phyloP scores from a whole-genome alignment of 139 green algal species.

The Spirogloea muscicola region DNA sequence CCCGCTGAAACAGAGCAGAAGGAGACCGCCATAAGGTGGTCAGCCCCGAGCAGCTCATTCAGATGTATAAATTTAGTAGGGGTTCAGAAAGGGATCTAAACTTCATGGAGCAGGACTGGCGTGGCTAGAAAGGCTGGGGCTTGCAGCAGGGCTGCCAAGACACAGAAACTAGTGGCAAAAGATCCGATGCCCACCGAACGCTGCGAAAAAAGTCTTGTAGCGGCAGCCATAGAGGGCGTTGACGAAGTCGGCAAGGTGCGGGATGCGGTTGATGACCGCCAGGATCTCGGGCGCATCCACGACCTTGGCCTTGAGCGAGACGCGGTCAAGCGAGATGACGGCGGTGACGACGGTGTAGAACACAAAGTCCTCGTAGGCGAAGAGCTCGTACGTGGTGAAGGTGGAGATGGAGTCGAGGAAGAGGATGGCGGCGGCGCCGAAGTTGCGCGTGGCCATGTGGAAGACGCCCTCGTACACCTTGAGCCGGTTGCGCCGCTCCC shows the following conservation, averaged over 20 bases:
- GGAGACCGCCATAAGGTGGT: too few relatives aligned
- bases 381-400: conserved; percentile 94
- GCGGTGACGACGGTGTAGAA: conserved; percentile 85
- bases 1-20: conserved; percentile 21
- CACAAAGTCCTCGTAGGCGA: conserved; percentile 80
- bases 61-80: too few relatives aligned
- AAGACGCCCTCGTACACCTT: conserved; percentile 97
- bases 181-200: conserved; percentile 38
- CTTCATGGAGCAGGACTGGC: too few relatives aligned
- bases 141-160: too few relatives aligned
- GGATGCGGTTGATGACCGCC: conserved; percentile 79
- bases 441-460: conserved; percentile 76
- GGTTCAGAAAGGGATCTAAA: too few relatives aligned
- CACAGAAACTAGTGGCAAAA: too few relatives aligned
- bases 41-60: too few relatives aligned
- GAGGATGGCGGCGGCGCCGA: conserved; percentile 76
- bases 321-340: conserved; percentile 69
- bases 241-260: conserved; percentile 72
- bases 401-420: conserved; percentile 93
- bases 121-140: too few relatives aligned
- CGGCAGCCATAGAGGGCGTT: conserved; percentile 85
- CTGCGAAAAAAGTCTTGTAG: conserved; percentile 87
- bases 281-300: conserved; percentile 93
- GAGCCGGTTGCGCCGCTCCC: conserved; percentile 98
- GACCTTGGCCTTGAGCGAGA: conserved; percentile 60